phyloP scores from a whole-genome alignment of 2,329 filamentous ascomycete genomes.

The Sporothrix luriei region DNA sequence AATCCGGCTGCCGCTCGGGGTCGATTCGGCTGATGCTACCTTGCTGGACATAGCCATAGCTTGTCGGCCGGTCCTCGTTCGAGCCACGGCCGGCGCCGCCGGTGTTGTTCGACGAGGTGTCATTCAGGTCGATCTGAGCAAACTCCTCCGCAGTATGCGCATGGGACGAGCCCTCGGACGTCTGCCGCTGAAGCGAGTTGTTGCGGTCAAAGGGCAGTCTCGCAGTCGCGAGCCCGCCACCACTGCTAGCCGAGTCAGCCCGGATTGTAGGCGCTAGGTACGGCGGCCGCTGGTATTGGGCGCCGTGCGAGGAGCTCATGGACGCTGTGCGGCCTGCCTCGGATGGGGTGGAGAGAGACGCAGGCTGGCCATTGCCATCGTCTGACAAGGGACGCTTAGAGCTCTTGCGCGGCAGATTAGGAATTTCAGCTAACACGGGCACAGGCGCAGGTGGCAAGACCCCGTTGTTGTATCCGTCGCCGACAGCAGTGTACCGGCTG shows the following conservation, averaged over 20 bases:
- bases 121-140: conserved; percentile 47
- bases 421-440: conserved; percentile 28
- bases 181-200: conserved; percentile 56
- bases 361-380: neutral
- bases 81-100: conserved; percentile 10
- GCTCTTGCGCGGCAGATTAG: conserved; percentile 67
- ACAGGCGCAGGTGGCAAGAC: conserved; percentile 44
- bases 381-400: conserved; percentile 56
- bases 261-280: neutral
- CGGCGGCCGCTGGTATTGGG: neutral
- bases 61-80: conserved; percentile 55
- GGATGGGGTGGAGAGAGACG: neutral
- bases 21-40: conserved; percentile 61
- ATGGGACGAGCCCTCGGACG: conserved; percentile 49
- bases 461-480: conserved; percentile 42
- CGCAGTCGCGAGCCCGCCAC: conserved; percentile 38
- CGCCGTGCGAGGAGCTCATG: neutral
- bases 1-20: conserved; percentile 50
- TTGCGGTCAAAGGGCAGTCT: conserved; percentile 61
- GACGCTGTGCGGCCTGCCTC: neutral
- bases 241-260: conserved; percentile 32
- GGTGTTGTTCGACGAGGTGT: conserved; percentile 33
- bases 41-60: conserved; percentile 60
- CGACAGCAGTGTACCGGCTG: conserved; percentile 46
- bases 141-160: conserved; percentile 51